Percentiles rank a stretch among this genome's conserved stretches.
phyloP scores from a whole-genome alignment of 345 rosid species.

The Crucihimalaya himalaica region DNA sequence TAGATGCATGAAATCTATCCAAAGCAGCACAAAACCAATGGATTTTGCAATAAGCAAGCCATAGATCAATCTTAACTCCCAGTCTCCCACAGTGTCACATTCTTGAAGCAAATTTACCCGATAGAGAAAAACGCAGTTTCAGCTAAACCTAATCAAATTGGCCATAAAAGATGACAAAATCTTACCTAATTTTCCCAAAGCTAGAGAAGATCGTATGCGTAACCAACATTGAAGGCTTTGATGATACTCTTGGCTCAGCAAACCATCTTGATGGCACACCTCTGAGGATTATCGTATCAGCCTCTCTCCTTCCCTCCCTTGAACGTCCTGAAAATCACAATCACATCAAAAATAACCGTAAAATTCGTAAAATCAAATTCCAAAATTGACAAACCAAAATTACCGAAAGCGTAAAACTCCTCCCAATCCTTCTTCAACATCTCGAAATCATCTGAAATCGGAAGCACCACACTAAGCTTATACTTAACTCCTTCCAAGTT shows the following conservation, averaged over 20 bases:
- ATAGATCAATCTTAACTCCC: neutral
- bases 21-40: slow-evolving; percentile 20
- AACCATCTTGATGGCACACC: slow-evolving; percentile 95
- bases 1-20: neutral
- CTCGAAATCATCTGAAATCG: slow-evolving; percentile 70
- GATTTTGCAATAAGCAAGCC: neutral
- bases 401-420: slow-evolving; percentile 69
- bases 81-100: neutral
- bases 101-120: neutral
- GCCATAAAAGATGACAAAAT: neutral
- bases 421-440: slow-evolving; percentile 78
- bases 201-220: slow-evolving; percentile 83
- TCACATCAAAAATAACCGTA: neutral
- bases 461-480: slow-evolving; percentile 54
- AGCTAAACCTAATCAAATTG: neutral
- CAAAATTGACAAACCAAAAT: slow-evolving; percentile 39
- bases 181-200: slow-evolving; percentile 86
- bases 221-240: slow-evolving; percentile 89
- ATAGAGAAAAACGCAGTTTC: neutral
- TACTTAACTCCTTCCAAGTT: slow-evolving; percentile 81
- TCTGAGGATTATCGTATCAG: slow-evolving; percentile 72
- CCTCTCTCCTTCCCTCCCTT: slow-evolving; percentile 66
- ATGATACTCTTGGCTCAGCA: slow-evolving; percentile 91
- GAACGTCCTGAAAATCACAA: slow-evolving; percentile 49
- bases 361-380: neutral